Conservation (phyloP, 192 early-diverging fungal species). For the Linnemannia schmuckeri region DNA sequence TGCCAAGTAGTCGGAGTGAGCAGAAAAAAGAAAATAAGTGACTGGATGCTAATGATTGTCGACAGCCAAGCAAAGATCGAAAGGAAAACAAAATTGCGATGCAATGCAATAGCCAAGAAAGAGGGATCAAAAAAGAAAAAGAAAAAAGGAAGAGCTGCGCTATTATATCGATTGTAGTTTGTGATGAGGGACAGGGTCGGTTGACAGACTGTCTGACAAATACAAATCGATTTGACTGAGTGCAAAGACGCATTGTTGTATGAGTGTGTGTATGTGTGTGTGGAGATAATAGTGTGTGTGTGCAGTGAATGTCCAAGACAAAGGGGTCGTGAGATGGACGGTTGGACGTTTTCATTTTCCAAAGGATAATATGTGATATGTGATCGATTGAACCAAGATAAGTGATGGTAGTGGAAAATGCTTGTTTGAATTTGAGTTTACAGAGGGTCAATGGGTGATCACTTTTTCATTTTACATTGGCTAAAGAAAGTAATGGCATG, state of each 20-base stretch:
- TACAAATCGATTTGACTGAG: neutral
- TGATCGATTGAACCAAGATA: neutral
- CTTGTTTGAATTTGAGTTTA: conserved; percentile 7
- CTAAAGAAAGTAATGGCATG: neutral
- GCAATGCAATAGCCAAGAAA: conserved; percentile 1
- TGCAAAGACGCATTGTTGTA: neutral
- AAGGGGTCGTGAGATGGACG: neutral
- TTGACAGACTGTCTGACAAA: neutral
- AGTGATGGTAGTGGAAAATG: neutral
- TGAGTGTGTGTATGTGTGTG: neutral
- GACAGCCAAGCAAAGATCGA: neutral
- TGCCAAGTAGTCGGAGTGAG: neutral
- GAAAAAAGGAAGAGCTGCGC: neutral
- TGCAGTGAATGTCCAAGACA: neutral
- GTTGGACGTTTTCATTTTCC: neutral
- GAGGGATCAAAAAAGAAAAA: neutral
- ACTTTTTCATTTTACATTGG: neutral
- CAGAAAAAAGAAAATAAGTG: neutral
- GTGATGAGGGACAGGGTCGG: neutral
- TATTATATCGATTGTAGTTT: neutral
- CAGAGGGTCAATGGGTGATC: neutral
- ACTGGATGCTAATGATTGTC: neutral
- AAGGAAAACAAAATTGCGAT: neutral
- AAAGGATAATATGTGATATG: neutral
- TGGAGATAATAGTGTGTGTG: neutral